phyloP scores from a whole-genome alignment of 192 early-diverging fungal species.

The Diversispora epigaea region DNA sequence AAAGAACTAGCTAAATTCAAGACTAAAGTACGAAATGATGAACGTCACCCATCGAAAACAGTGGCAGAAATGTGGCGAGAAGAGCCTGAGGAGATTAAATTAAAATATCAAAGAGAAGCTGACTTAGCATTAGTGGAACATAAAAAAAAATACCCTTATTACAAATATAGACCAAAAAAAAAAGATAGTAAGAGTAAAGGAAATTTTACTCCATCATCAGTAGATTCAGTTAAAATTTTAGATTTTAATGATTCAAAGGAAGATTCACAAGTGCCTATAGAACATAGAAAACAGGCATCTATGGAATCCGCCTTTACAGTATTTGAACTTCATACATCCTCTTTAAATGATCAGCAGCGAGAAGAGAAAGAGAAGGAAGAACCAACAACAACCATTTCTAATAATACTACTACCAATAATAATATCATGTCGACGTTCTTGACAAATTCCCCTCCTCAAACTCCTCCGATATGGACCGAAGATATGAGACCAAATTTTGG shows the following conservation, averaged over 20 bases:
- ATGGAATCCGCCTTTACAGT: constrained; percentile 33
- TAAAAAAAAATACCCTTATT: constrained; percentile 30
- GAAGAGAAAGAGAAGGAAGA: neutral
- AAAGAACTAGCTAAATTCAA: constrained; percentile 26
- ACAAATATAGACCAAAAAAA: constrained; percentile 32
- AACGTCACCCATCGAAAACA: constrained; percentile 30
- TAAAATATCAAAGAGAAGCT: constrained; percentile 30
- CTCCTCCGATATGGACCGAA: neutral
- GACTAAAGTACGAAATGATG: neutral
- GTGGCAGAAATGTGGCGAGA: constrained; percentile 34
- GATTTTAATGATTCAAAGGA: neutral
- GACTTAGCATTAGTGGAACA: constrained; percentile 29
- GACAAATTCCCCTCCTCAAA: neutral
- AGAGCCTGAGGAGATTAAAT: constrained; percentile 26
- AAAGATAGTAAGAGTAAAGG: constrained; percentile 22
- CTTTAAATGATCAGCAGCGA: neutral
- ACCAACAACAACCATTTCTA: too few species aligned
- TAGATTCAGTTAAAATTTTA: neutral
- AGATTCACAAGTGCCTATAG: constrained; percentile 25
- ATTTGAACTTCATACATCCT: constrained; percentile 7
- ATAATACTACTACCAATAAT: neutral
- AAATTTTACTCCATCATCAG: neutral
- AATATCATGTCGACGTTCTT: too few species aligned
- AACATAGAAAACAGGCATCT: constrained; percentile 28
- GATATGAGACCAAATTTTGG: neutral